Evolutionary conservation across 768 basidiomycete species (phyloP).

Genomic region (Leccinum boreale): DNA sequence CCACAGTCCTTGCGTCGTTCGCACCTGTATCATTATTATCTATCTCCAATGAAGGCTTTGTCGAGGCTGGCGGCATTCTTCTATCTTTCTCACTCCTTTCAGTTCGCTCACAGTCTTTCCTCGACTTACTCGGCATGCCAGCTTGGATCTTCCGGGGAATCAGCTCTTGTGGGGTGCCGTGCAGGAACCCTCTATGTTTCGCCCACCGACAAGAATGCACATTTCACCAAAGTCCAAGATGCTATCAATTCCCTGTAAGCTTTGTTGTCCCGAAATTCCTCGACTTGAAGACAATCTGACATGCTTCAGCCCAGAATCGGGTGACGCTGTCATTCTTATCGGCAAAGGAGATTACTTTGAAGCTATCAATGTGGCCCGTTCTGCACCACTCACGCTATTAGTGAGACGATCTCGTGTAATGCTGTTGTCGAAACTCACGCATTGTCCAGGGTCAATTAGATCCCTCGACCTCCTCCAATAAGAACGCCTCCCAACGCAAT

Average conservation of each 20-base stretch:
- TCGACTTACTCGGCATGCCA: constrained; percentile 49
- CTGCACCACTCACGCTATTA: constrained; percentile 52
- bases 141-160: constrained; percentile 38
- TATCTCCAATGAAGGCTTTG: constrained; percentile 7
- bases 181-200: constrained; percentile 61
- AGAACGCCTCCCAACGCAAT: constrained; percentile 43
- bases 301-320: neutral
- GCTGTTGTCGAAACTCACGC: neutral
- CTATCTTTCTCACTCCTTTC: neutral
- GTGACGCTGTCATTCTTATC: neutral
- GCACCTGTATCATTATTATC: neutral
- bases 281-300: neutral
- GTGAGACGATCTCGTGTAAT: constrained; percentile 27
- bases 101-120: constrained; percentile 36
- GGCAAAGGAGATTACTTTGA: neutral
- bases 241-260: constrained; percentile 57
- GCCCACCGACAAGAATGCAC: constrained; percentile 39
- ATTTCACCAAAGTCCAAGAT: constrained; percentile 50
- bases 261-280: neutral
- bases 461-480: constrained; percentile 34
- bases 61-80: constrained; percentile 1
- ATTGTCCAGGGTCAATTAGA: constrained; percentile 48
- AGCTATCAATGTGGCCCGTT: constrained; percentile 32
- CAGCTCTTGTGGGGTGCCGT: constrained; percentile 53
- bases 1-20: neutral